Evolutionary conservation across 371 early-diverging fungal species (phyloP).

Genomic region (Mortierella sp.): DNA sequence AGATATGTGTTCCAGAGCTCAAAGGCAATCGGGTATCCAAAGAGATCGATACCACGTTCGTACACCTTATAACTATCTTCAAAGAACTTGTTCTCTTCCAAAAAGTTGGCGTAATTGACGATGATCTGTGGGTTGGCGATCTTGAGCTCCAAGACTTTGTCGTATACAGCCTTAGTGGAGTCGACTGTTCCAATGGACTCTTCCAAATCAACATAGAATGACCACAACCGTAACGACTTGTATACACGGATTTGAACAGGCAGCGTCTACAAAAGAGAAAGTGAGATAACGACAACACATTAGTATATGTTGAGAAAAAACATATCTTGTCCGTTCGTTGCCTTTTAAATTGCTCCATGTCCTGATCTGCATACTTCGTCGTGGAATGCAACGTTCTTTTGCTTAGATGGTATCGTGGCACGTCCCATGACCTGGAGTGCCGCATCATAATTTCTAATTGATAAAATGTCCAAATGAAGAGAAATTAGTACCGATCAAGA

Average conservation of each 20-base stretch:
- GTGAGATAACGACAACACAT: too few relatives aligned
- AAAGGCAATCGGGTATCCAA: constrained; percentile 96
- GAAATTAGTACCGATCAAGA: too few relatives aligned
- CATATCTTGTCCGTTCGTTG: too few relatives aligned
- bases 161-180: constrained; percentile 89
- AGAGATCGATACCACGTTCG: constrained; percentile 95
- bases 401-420: constrained; percentile 53
- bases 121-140: constrained; percentile 96
- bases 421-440: constrained; percentile 54
- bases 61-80: constrained; percentile 96
- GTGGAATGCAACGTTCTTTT: constrained; percentile 61
- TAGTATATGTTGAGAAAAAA: too few relatives aligned
- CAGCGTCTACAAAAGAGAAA: constrained; percentile 56
- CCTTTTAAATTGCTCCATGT: too few relatives aligned
- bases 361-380: constrained; percentile 60
- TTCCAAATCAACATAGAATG: constrained; percentile 93
- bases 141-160: constrained; percentile 91
- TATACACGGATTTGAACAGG: constrained; percentile 89
- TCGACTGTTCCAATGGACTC: constrained; percentile 92
- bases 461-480: too few relatives aligned
- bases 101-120: constrained; percentile 91
- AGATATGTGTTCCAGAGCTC: constrained; percentile 98
- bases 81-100: constrained; percentile 91
- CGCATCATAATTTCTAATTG: constrained; percentile 43
- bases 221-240: constrained; percentile 93